Evolutionary conservation across 129 eudicot genomes (phyloP), one percentile per base, ranked within the genome.

Genomic region (Calendula officinalis): DNA sequence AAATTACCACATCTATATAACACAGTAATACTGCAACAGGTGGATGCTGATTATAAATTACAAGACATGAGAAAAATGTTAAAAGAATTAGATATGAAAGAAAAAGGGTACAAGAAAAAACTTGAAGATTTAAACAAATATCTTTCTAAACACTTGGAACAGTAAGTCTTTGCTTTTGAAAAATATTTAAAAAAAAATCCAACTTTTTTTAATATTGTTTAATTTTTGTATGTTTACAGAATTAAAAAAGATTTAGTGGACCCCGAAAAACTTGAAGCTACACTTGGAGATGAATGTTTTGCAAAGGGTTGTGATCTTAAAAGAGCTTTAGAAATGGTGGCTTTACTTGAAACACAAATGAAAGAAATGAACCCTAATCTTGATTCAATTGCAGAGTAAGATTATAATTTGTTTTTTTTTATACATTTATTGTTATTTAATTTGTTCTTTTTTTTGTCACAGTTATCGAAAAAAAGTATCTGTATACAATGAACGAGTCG

Each of bases 331-430:
- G 97, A 89, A 78, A 94, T 64, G 86, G 99, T 86, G 83, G 80
- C 83, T 2, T 68, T 83, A 43, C 90, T 94, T 58, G 97, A 94
- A 78, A 90, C 90, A 55, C 95, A 94, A 62, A 70, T 94, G 84
- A 94, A 86, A 78, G 99, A 94, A 77, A 83, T 94, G 97, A 94
- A 82, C 57, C 99, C 99, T 35, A 94, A 86, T 78, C 99, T 94
- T 56, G 97, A 89, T 72, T 94, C 99, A 22, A 94, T 94, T 13
- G 43, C 99, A 11, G 99, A 94, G 99, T 94, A 94, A 67, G 79
- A 44, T n/a, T 15, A 39, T 30, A 6, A 22, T 66, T 56, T 39
- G 61, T 39, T 66, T 13, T 45, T 48, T 62, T 66, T 13, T 45
- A 39, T 62, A 9, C 49, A 4, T 45, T 11, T 11, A 8, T 17